These are phyloP conservation scores for Rhizophagus sp. DNA, from an alignment of 192 early-diverging fungal genomes.

Conservation along the genomic window DNA sequence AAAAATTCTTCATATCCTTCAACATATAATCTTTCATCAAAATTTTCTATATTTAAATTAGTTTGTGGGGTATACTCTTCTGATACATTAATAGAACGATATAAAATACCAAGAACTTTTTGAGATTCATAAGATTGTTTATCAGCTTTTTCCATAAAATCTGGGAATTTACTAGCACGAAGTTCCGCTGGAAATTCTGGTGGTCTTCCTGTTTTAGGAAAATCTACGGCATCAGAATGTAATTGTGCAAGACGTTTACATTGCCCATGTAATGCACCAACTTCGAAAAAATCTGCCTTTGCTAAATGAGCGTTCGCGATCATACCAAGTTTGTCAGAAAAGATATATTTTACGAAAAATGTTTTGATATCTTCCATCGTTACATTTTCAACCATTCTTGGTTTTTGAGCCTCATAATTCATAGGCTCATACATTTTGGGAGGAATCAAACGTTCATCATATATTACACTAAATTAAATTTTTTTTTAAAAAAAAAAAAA, in stretches of 20 bases:
- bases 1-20: conserved; percentile 57
- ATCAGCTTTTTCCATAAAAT: conserved; percentile 72
- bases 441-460: conserved; percentile 55
- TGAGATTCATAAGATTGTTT: conserved; percentile 53
- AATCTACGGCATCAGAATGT: conserved; percentile 76
- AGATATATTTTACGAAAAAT: conserved; percentile 69
- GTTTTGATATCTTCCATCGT: conserved; percentile 50
- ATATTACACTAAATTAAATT: conserved; percentile 24
- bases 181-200: conserved; percentile 47
- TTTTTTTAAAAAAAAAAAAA: background rate
- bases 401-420: conserved; percentile 51
- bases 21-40: conserved; percentile 45
- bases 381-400: conserved; percentile 38
- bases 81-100: conserved; percentile 42
- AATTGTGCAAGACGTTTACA: conserved; percentile 65
- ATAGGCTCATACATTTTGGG: conserved; percentile 45
- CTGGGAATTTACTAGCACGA: conserved; percentile 52
- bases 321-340: conserved; percentile 62
- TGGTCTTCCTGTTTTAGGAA: conserved; percentile 67
- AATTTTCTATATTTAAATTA: conserved; percentile 26
- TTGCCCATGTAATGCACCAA: conserved; percentile 50
- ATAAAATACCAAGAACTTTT: conserved; percentile 58
- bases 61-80: conserved; percentile 49
- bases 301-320: conserved; percentile 75
- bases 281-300: conserved; percentile 48